Percentiles rank a stretch among this genome's conserved stretches.
Conservation (phyloP, 169 alveolate species). For the Eimeria acervulina region DNA sequence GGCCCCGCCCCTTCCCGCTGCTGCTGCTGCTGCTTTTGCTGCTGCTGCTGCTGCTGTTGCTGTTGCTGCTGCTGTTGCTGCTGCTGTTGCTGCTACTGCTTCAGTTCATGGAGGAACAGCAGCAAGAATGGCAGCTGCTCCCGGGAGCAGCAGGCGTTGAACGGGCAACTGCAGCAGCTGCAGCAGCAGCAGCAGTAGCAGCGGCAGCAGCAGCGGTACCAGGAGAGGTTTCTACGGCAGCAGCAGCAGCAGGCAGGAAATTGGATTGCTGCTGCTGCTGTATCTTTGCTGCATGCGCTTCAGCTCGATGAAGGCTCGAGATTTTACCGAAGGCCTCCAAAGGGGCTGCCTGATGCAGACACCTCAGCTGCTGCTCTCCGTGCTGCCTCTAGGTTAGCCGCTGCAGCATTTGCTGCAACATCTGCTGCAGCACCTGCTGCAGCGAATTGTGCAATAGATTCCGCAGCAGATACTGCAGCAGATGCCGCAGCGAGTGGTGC, state of each 20-base stretch:
- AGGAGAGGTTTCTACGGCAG: neutral
- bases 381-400: constrained; percentile 30
- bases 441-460: neutral
- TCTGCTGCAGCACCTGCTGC: neutral
- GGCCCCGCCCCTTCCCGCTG: neutral
- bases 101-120: neutral
- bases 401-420: neutral
- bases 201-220: neutral
- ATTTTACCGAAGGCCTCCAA: constrained; percentile 6
- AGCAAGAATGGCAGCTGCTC: neutral
- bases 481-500: neutral
- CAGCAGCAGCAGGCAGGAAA: neutral
- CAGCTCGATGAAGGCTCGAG: constrained; percentile 60
- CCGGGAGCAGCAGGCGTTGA: neutral
- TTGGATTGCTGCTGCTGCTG: no score
- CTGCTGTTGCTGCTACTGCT: neutral
- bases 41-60: neutral
- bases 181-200: neutral
- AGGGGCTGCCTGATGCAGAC: neutral
- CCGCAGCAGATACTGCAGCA: neutral
- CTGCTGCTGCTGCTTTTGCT: neutral
- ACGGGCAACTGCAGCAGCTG: neutral
- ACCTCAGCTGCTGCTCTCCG: constrained; percentile 32
- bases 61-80: neutral
- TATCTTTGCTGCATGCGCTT: neutral